Percentiles rank a stretch among this genome's conserved stretches.
Conservation (phyloP, 768 basidiomycete genomes). For the Phanerodontia chrysosporium region DNA sequence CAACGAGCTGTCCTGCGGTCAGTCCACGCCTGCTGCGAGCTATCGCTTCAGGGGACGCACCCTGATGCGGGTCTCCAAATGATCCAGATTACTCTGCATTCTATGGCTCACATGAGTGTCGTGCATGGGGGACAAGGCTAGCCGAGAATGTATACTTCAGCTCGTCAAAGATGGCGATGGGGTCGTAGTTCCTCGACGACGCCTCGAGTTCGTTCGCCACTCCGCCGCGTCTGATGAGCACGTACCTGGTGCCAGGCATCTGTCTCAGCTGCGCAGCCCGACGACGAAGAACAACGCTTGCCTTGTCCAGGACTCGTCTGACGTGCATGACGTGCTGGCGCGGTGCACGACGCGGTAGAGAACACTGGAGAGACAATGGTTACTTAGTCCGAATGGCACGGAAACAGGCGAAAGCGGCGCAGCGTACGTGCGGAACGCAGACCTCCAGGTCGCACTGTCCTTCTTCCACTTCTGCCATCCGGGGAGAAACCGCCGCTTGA, state of each 20-base stretch:
- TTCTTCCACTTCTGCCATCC: conserved; percentile 73
- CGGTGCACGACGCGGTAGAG: conserved; percentile 69
- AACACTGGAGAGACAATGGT: conserved; percentile 34
- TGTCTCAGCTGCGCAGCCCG: neutral
- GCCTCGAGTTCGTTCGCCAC: conserved; percentile 67
- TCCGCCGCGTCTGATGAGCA: conserved; percentile 73
- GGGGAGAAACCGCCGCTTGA: conserved; percentile 66
- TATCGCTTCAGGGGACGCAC: conserved; percentile 36
- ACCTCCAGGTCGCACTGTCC: conserved; percentile 54
- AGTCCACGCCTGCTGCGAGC: neutral
- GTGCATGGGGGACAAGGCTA: neutral
- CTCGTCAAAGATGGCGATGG: conserved; percentile 63
- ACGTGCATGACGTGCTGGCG: conserved; percentile 61
- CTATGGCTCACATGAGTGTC: conserved; percentile 29
- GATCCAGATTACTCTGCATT: conserved; percentile 62
- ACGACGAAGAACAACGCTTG: conserved; percentile 27
- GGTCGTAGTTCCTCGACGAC: conserved; percentile 65
- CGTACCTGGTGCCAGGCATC: conserved; percentile 34
- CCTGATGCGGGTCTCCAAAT: conserved; percentile 61
- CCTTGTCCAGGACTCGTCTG: conserved; percentile 84
- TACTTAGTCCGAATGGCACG: conserved; percentile 3
- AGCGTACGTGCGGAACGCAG: conserved; percentile 60
- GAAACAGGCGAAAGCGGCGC: neutral
- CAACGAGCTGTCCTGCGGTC: conserved; percentile 45
- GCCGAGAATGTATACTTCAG: conserved; percentile 52